phyloP scores from a whole-genome alignment of 306 rosid species.

The Lagenaria siceraria region DNA sequence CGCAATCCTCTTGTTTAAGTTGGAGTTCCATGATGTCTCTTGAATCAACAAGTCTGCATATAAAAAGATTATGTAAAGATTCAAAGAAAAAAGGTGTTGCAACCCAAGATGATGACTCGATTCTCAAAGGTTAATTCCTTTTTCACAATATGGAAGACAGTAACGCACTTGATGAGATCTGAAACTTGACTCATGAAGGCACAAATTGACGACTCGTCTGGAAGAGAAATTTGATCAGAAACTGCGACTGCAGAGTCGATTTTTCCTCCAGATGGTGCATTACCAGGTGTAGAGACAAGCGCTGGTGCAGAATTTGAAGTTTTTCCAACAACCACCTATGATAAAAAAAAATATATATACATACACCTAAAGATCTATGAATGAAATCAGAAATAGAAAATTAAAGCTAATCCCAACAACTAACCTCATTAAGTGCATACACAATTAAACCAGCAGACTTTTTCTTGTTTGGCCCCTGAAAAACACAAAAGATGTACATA shows the following conservation, averaged over 20 bases:
- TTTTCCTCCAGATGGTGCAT: constrained; percentile 23
- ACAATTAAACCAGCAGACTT: constrained; percentile 26
- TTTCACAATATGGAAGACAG: not conserved
- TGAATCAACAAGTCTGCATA: constrained; percentile 76
- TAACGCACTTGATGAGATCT: constrained; percentile 67
- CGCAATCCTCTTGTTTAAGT: constrained; percentile 68
- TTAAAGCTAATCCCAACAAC: constrained; percentile 20
- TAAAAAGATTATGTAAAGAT: constrained; percentile 6
- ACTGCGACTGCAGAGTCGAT: constrained; percentile 20
- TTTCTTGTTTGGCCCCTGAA: constrained; percentile 41
- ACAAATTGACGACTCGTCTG: constrained; percentile 38
- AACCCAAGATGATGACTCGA: not conserved
- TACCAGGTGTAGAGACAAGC: constrained; percentile 10
- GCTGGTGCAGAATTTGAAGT: constrained; percentile 55
- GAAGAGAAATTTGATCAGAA: constrained; percentile 20
- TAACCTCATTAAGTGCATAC: constrained; percentile 26
- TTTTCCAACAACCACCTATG: constrained; percentile 33
- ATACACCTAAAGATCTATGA: not conserved
- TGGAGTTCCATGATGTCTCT: constrained; percentile 78
- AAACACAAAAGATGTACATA: not conserved
- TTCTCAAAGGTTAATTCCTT: not conserved
- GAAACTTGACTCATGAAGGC: constrained; percentile 77
- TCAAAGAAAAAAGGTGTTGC: not conserved
- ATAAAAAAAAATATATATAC: not conserved
- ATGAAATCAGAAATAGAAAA: not conserved